Percentiles rank a stretch among this genome's conserved stretches.
Evolutionary conservation across 73 alveolate species (phyloP).

Genomic region (Uronychia setigera): DNA sequence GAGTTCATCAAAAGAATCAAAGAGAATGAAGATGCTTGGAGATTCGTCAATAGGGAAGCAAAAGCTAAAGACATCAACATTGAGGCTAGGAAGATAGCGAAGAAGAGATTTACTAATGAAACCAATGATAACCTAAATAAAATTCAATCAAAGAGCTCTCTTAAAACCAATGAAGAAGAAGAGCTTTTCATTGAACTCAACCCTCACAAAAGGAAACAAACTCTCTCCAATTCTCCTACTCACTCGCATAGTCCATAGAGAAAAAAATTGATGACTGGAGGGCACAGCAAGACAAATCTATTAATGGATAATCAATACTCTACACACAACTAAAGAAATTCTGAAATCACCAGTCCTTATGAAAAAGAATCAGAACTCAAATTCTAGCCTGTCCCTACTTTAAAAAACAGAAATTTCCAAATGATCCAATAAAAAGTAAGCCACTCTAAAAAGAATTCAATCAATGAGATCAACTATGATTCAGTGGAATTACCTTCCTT

Average conservation of each 20-base stretch:
- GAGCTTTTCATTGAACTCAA: neutral
- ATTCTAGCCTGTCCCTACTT: too few relatives aligned
- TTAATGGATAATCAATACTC: too few relatives aligned
- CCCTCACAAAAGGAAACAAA: neutral
- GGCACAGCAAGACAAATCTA: too few relatives aligned
- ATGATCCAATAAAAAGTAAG: neutral
- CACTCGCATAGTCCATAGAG: too few relatives aligned
- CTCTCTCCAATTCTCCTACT: neutral
- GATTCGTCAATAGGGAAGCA: neutral
- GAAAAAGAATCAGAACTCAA: too few relatives aligned
- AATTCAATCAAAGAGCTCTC: neutral
- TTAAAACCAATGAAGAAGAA: neutral
- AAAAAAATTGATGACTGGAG: too few relatives aligned
- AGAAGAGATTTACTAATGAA: neutral
- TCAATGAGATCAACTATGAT: too few relatives aligned
- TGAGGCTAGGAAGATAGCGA: slow-evolving; percentile 3
- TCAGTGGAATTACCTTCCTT: too few relatives aligned
- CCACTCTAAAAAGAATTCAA: neutral
- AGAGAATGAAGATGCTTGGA: slow-evolving; percentile 52
- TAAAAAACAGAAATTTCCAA: neutral
- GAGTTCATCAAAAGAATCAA: slow-evolving; percentile 27
- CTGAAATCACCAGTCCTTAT: too few relatives aligned
- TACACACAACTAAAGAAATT: too few relatives aligned
- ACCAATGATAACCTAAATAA: neutral
- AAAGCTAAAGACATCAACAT: neutral